Percentiles rank a stretch among this genome's conserved stretches.
These are phyloP conservation scores for Escallonia rubra DNA, from an alignment of 129 eudicot genomes.

Conservation along the genomic window DNA sequence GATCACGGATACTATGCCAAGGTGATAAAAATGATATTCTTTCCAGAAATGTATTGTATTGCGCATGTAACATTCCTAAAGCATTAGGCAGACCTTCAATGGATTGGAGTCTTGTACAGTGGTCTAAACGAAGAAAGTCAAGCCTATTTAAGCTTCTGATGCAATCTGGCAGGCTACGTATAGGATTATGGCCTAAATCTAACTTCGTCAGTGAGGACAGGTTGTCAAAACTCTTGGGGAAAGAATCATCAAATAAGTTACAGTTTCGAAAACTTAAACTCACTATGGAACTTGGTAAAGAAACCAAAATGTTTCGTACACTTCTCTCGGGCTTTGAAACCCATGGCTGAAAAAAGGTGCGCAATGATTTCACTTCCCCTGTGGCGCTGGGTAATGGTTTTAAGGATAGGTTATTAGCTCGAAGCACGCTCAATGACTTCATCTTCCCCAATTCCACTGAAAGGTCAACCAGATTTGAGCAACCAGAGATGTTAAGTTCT, in stretches of 20 bases:
- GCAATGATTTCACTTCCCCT: background rate
- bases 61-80: background rate
- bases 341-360: background rate
- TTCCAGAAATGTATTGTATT: too few species aligned
- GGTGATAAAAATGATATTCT: too few species aligned
- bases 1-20: too few species aligned
- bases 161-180: slow-evolving; percentile 1
- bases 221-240: slow-evolving; percentile 8
- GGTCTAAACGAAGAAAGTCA: background rate
- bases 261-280: background rate
- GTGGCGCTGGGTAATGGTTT: background rate
- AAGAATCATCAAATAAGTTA: slow-evolving; percentile 8
- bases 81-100: background rate
- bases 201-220: slow-evolving; percentile 1
- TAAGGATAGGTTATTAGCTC: background rate
- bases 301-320: background rate
- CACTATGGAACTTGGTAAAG: slow-evolving; percentile 12
- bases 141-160: background rate
- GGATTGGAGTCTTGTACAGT: background rate
- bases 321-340: background rate
- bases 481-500: background rate
- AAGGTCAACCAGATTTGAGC: background rate
- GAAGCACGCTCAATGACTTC: background rate
- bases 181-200: background rate
- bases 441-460: background rate